A percentile compares a stretch with the other conserved stretches of the same genome.
phyloP scores from a whole-genome alignment of 495 filamentous ascomycete species.

The Penicillium maclennaniae region DNA sequence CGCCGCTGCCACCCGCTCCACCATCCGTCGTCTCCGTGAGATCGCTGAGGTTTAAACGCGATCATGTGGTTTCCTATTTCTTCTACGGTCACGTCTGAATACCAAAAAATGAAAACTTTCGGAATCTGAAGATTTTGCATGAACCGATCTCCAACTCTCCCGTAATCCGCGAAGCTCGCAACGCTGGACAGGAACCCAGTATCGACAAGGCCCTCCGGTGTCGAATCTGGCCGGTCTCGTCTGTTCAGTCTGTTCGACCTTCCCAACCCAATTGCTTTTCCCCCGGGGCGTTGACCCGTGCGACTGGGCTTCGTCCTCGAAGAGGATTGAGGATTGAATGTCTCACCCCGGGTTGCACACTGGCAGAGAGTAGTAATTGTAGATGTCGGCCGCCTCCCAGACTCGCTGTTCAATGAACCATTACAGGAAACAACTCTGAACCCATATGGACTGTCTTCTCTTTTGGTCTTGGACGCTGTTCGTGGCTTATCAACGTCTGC shows the following conservation, averaged over 20 bases:
- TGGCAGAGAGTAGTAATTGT: constrained; percentile 3
- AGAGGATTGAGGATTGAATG: not conserved
- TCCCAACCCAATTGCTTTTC: not conserved
- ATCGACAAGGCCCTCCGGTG: not conserved
- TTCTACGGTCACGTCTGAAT: constrained; percentile 41
- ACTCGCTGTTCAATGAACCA: not conserved
- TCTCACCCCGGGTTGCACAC: not conserved
- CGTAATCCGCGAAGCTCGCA: not conserved
- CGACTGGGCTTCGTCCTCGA: not conserved
- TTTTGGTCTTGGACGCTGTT: too few species aligned
- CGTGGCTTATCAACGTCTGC: not conserved
- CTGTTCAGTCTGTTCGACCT: not conserved
- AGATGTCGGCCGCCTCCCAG: not conserved
- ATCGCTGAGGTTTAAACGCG: constrained; percentile 87
- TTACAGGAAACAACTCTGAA: too few species aligned
- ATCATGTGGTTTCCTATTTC: constrained; percentile 43
- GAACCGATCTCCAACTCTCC: not conserved
- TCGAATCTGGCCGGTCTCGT: not conserved
- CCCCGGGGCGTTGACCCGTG: not conserved
- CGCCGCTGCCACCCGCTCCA: constrained; percentile 93
- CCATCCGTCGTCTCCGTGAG: constrained; percentile 94
- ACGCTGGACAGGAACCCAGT: not conserved
- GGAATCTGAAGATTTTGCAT: constrained; percentile 31
- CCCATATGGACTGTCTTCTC: too few species aligned
- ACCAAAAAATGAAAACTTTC: constrained; percentile 44